These are phyloP conservation scores for Rosellinia necatrix DNA, from an alignment of 2,329 filamentous ascomycete genomes.

Conservation along the genomic window DNA sequence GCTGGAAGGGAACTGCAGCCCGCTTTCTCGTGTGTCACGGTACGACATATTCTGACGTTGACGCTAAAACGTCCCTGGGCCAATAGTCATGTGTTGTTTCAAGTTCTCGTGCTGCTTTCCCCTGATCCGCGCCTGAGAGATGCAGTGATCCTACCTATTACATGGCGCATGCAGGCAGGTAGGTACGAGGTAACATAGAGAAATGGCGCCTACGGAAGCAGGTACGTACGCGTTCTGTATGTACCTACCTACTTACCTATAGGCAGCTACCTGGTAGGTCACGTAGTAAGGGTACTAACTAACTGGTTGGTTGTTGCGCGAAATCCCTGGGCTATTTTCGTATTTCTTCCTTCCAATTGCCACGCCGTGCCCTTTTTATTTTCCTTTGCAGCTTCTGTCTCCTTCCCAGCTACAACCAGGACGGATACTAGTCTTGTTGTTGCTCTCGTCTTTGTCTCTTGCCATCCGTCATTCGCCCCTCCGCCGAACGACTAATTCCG, in stretches of 20 bases:
- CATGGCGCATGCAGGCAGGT: no score
- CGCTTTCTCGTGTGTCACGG: not conserved
- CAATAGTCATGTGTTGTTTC: conserved; percentile 18
- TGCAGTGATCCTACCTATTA: conserved; percentile 4
- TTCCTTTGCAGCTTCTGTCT: not conserved
- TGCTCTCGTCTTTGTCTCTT: not conserved
- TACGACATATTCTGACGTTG: no score
- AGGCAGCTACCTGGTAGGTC: no score
- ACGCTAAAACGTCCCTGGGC: no score
- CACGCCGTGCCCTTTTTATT: not conserved
- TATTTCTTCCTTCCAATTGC: conserved; percentile 3
- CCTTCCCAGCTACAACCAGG: not conserved
- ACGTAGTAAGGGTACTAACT: no score
- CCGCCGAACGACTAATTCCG: not conserved
- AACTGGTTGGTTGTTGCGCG: not conserved
- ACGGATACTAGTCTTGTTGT: not conserved
- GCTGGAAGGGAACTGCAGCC: not conserved
- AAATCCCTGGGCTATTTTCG: conserved; percentile 1
- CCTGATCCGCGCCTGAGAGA: conserved; percentile 17
- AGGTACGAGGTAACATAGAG: no score
- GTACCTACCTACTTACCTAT: no score
- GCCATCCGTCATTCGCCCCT: not conserved
- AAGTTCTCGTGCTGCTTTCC: conserved; percentile 18
- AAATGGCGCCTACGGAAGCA: no score
- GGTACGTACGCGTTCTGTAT: no score